Base-by-base conservation (phyloP, 1,139 yeast genomes). In the Kodamaea sp. region DNA sequence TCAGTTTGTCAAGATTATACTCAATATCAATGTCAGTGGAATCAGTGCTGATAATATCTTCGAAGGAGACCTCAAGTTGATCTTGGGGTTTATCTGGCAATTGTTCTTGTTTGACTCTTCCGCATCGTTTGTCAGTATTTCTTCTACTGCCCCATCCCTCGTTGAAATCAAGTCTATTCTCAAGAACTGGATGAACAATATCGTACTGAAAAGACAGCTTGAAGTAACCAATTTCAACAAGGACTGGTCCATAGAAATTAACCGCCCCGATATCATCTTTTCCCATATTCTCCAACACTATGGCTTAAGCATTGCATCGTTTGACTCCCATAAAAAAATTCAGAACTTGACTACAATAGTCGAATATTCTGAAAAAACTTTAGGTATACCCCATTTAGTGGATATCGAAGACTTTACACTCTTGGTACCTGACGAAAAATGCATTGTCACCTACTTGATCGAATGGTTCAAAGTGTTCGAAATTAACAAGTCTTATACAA, bases 41-140 rank as follows among this genome's bases (percentile, higher is more conserved):
- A 77, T 83, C 30, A 81, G 84, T 16, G 78, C 87, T n/a, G 85
- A 80, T 34, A 83, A 80, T 54, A 72, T 83, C 15, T 69, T 75
- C 15, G 86, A 80, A 31, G 84, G 85, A 1, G 77, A 82, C 49
- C 55, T 69, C 33, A 83, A 83, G 51, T 58, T 80, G 29, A 75
- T 78, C n/a, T 57, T 82, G 43, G 88, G 88, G 1, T 61, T 83
- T 28, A 56, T 82, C 8, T 83, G 90, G 90, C 69, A 77, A 24
- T 54, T 80, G 31, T 78, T 78, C 47, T 53, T 78, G 24, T 66
- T 75, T 38, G 73, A 73, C 42, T 68, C 83, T 5, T 45, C 61
- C n/a, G 67, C 82, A 7, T 50, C 61, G 6, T 51, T 43, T 37
- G 51, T 61, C 2, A 46, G 55, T n/a, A 38, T 25, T 31, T 15